Conservation (phyloP, 768 basidiomycete species). For the Coprinellus micaceus region DNA sequence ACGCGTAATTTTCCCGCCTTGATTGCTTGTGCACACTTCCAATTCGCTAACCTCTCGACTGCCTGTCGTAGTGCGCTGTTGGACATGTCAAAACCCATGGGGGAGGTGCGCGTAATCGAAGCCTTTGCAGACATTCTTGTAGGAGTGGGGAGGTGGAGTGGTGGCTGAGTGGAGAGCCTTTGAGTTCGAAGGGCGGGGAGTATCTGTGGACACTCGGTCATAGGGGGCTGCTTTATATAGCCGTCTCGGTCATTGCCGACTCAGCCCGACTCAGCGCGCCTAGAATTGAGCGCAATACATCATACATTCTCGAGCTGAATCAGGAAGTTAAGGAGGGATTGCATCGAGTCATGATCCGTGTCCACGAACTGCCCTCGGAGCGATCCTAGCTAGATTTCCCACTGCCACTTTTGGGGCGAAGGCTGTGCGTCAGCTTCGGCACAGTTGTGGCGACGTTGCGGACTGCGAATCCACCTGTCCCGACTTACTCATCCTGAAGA, state of each 20-base stretch:
- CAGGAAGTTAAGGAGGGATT: background rate
- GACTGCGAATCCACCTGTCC: background rate
- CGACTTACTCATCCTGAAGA: background rate
- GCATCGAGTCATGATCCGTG: background rate
- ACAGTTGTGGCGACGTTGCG: background rate
- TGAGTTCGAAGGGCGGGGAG: background rate
- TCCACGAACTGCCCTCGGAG: background rate
- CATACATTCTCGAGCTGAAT: background rate
- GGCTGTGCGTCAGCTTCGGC: background rate
- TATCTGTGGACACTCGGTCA: conserved; percentile 1
- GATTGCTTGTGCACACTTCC: conserved; percentile 23
- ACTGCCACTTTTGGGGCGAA: background rate
- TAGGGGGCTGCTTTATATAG: background rate
- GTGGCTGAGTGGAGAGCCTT: background rate
- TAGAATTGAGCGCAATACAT: background rate
- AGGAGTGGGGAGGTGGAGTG: background rate
- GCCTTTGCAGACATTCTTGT: conserved; percentile 10
- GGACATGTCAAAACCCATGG: conserved; percentile 3
- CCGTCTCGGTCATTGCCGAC: background rate
- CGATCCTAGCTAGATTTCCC: too few species aligned
- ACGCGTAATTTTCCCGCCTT: conserved; percentile 22
- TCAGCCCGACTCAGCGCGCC: background rate
- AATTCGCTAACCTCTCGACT: conserved; percentile 22
- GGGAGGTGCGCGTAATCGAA: background rate
- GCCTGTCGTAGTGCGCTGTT: conserved; percentile 12